phyloP scores from a whole-genome alignment of 2,329 filamentous ascomycete genomes.

The Ophiosphaerella korrae region DNA sequence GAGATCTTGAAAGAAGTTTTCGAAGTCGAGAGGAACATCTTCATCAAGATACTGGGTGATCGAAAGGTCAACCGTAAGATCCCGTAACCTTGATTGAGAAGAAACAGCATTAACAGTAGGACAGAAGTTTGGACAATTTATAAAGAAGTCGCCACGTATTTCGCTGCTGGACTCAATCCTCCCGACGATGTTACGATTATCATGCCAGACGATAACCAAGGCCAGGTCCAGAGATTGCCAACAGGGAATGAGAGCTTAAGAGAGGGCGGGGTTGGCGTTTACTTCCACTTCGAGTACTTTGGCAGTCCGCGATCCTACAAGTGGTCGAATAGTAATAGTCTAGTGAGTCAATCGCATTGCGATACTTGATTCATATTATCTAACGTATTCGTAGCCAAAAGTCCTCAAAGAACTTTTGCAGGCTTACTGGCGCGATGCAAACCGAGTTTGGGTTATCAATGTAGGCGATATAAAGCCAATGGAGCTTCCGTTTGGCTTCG shows the following conservation, averaged over 20 bases:
- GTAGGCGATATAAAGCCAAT: conserved; percentile 30
- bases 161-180: conserved; percentile 15
- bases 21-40: conserved; percentile 12
- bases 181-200: conserved; percentile 25
- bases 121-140: conserved; percentile 26
- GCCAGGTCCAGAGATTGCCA: conserved; percentile 21
- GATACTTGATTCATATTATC: background rate
- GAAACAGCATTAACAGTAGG: background rate
- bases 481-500: conserved; percentile 21
- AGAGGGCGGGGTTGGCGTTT: conserved; percentile 18
- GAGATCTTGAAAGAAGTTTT: conserved; percentile 20
- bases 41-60: conserved; percentile 12
- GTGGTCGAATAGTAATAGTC: conserved; percentile 20
- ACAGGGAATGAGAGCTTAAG: conserved; percentile 16
- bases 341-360: conserved; percentile 5
- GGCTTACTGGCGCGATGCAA: conserved; percentile 16
- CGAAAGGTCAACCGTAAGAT: conserved; percentile 11
- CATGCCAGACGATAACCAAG: conserved; percentile 25
- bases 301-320: conserved; percentile 22
- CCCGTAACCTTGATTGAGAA: too few relatives aligned
- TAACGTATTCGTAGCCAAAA: conserved; percentile 8
- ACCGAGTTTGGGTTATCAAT: conserved; percentile 26
- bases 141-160: conserved; percentile 26
- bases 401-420: conserved; percentile 17
- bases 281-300: conserved; percentile 29